Evolutionary conservation across 768 basidiomycete species (phyloP), one percentile per base, ranked within the genome.

Genomic region (Suillus luteus): DNA sequence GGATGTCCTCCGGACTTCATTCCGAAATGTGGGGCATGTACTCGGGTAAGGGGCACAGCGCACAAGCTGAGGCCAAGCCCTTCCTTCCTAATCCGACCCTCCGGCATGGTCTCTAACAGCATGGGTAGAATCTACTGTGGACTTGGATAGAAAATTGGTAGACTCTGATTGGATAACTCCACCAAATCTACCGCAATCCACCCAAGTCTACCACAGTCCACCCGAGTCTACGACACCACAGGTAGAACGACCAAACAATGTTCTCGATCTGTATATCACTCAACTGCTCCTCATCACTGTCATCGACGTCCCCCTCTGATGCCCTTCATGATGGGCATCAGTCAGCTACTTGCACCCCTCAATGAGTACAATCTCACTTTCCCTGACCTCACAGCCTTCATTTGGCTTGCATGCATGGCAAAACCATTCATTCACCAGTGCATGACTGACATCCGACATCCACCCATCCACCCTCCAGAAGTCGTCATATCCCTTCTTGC

Each of bases 391-490:
- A 52, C 5, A 5, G 51, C 59, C 27, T 62, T 57, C 41, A 4
- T 62, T 43, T 8, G n/a, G 22, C 52, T 62, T 43, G 52, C 10
- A 15, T 62, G 62, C 62, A 62, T 62, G 37, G 52, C 41, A 5
- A 54, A 43, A 55, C 52, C 54, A 24, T 54, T 44, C 46, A 61
- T 61, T 49, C 49, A 17, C 27, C 61, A 49, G 38, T 49, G 46
- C 51, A 49, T 61, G 17, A n/a, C 33, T n/a, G 41, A 58, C 43
- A 55, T 62, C 52, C 27, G 22, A 12, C 62, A 62, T 41, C 40
- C 41, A 27, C 41, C 54, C 52, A 40, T n/a, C 37, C 22, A 38
- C 44, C 62, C 44, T 40, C 52, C 51, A 19, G 35, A 54, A 40
- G 61, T 40, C 52, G 15, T 62, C 5, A 10, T 52, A 35, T 19